A percentile compares a stretch with the other conserved stretches of the same genome.
These are phyloP conservation scores for Pseudogymnoascus sp. DNA, from an alignment of 2,329 filamentous ascomycete species.

Conservation along the genomic window DNA sequence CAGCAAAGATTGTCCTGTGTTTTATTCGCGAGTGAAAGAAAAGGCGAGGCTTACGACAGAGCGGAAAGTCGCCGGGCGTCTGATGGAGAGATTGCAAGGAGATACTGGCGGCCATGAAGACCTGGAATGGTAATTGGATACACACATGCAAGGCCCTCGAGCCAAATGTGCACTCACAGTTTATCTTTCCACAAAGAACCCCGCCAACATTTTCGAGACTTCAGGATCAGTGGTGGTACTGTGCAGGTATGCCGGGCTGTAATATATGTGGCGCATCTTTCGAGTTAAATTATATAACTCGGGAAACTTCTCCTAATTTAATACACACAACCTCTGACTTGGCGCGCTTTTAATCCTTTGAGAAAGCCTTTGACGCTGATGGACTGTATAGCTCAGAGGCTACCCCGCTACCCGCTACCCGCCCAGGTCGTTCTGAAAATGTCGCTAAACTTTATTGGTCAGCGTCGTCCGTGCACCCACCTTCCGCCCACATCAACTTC, in stretches of 20 bases:
- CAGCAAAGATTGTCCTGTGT: slow-evolving; percentile 87
- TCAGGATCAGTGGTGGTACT: background rate
- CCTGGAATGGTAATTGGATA: slow-evolving; percentile 24
- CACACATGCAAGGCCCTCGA: background rate
- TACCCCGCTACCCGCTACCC: background rate
- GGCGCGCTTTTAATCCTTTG: background rate
- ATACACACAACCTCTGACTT: background rate
- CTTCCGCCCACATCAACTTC: background rate
- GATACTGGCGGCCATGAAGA: slow-evolving; percentile 19
- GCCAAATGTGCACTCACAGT: background rate
- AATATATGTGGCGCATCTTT: background rate
- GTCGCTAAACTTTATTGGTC: slow-evolving; percentile 2
- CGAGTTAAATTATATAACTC: background rate
- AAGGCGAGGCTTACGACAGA: slow-evolving; percentile 37
- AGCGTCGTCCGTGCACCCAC: background rate
- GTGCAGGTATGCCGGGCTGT: background rate
- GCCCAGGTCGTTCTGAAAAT: background rate
- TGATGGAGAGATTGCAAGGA: slow-evolving; percentile 35
- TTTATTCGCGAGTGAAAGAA: slow-evolving; percentile 70
- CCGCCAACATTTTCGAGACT: background rate
- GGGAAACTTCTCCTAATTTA: background rate
- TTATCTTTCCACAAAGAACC: background rate
- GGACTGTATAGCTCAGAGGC: background rate
- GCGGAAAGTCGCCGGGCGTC: slow-evolving; percentile 32
- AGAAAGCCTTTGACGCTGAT: background rate